Evolutionary conservation across 2,329 filamentous ascomycete genomes (phyloP), one percentile per base, ranked within the genome.

Genomic region (Pseudopyricularia javanii): DNA sequence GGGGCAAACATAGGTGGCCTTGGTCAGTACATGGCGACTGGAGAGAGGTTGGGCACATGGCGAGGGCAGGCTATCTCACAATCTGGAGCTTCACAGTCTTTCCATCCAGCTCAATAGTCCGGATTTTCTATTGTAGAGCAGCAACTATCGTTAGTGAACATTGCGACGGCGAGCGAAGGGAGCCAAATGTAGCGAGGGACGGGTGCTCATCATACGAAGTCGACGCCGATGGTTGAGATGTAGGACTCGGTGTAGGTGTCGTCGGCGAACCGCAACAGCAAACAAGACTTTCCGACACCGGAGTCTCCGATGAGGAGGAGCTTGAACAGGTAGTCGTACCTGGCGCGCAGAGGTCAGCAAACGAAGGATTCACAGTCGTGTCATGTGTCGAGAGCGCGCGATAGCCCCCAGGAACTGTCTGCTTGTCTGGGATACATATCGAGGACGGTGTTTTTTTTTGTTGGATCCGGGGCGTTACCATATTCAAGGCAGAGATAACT

Each of bases 241-340:
- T 97, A 98, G 70, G 88, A 95, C 78, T 97, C 93, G 57, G 93
- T 98, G 79, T 97, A 98, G 71, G 93, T 97, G 68, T 96, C 91
- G 70, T 96, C 93, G 68, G 93, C 93, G 68, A 98, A 98, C 76
- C 93, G 90, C 69, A 98, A 80, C 62, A 98, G 80, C 76, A 98
- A 73, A 75, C 93, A 98, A 68, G 93, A 98, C 86, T 98, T 98
- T 86, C 93, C 93, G 67, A 98, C 93, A 83, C 93, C 93, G 71
- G 93, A 98, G 73, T 98, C 93, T 74, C 93, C 93, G 83, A 98
- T 98, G 78, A 98, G 91, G 74, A 98, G 88, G 61, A 98, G 90
- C 85, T 98, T 98, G 85, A 98, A 98, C 68, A 98, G 90, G 74
- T 98, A 98, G 72, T 98, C 93, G 87, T 98, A 98, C 93, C 93